phyloP scores from a whole-genome alignment of 257 asterid species.

The Jacaranda copaia region DNA sequence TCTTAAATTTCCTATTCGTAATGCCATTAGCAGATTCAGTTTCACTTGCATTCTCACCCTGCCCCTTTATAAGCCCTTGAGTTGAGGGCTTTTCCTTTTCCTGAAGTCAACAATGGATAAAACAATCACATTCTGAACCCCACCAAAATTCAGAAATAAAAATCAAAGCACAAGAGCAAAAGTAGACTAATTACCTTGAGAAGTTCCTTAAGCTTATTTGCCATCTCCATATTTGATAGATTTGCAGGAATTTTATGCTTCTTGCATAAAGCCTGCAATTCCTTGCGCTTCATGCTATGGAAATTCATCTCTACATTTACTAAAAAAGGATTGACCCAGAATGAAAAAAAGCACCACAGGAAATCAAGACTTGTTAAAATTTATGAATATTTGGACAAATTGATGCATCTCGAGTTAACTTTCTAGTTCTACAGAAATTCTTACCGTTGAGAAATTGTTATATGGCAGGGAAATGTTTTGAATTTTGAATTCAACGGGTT shows the following conservation, averaged over 20 bases:
- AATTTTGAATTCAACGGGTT: conserved; percentile 37
- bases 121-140: neutral
- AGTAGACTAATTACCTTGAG: conserved; percentile 46
- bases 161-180: neutral
- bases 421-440: neutral
- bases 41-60: conserved; percentile 43
- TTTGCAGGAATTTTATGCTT: conserved; percentile 70
- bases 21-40: conserved; percentile 33
- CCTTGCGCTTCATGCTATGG: conserved; percentile 63
- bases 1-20: conserved; percentile 46
- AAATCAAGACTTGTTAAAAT: neutral
- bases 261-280: conserved; percentile 70
- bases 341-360: neutral
- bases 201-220: conserved; percentile 51
- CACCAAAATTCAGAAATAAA: neutral
- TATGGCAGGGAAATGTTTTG: conserved; percentile 23
- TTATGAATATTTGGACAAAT: neutral
- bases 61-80: conserved; percentile 40
- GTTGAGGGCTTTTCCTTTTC: conserved; percentile 42
- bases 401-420: neutral
- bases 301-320: conserved; percentile 56
- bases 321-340: neutral
- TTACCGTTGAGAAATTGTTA: conserved; percentile 11
- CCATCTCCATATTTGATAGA: conserved; percentile 68
- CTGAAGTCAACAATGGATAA: conserved; percentile 34